Percentiles rank a stretch among this genome's conserved stretches.
phyloP scores from a whole-genome alignment of 2,329 filamentous ascomycete species.

The Pyrenophora graminea region DNA sequence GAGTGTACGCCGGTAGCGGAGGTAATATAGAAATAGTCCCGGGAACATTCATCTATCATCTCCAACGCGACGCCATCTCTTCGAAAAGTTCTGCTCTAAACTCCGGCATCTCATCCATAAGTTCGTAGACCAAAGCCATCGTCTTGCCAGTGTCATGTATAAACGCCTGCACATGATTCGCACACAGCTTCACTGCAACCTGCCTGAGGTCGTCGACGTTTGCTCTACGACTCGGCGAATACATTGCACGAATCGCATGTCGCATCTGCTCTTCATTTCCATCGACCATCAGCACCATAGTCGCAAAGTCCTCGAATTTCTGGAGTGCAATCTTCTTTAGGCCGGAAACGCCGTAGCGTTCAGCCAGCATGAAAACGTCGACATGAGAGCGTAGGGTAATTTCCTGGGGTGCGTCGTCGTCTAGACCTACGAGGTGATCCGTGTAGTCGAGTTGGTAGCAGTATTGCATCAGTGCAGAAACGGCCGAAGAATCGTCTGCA shows the following conservation, averaged over 20 bases:
- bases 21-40: not conserved
- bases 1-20: too few relatives aligned
- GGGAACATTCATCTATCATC: slow-evolving; percentile 4
- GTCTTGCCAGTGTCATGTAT: slow-evolving; percentile 33
- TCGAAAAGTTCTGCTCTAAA: slow-evolving; percentile 38
- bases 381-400: slow-evolving; percentile 33
- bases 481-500: slow-evolving; percentile 36
- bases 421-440: slow-evolving; percentile 27
- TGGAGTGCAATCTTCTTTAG: slow-evolving; percentile 30
- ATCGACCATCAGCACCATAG: slow-evolving; percentile 24
- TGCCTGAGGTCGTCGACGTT: slow-evolving; percentile 29
- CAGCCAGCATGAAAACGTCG: slow-evolving; percentile 36
- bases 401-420: slow-evolving; percentile 24
- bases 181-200: slow-evolving; percentile 32
- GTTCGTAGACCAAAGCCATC: slow-evolving; percentile 31
- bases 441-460: slow-evolving; percentile 39
- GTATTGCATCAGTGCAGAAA: slow-evolving; percentile 42
- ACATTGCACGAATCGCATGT: slow-evolving; percentile 32
- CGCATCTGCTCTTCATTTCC: slow-evolving; percentile 33
- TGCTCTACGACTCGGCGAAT: slow-evolving; percentile 26
- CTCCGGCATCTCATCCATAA: slow-evolving; percentile 38
- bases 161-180: slow-evolving; percentile 35
- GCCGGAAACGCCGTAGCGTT: slow-evolving; percentile 33
- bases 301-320: slow-evolving; percentile 34
- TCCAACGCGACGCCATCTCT: slow-evolving; percentile 34